Conservation (phyloP, 441 rosid genomes). For the Mallotus repandus region DNA sequence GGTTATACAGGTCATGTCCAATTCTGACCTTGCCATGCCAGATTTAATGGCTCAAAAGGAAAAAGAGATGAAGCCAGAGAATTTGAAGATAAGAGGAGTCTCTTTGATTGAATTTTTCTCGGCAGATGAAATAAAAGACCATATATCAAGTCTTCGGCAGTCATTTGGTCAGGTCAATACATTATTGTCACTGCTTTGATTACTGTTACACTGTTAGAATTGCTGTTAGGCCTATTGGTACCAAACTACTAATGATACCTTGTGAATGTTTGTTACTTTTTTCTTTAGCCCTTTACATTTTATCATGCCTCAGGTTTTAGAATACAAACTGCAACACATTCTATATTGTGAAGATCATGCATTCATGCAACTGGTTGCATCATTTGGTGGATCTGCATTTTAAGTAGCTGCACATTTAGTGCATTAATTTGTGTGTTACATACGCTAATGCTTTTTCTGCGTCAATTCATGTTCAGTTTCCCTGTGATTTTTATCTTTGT, state of each 20-base stretch:
- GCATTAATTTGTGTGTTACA: conserved; percentile 10
- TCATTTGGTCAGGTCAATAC: conserved; percentile 43
- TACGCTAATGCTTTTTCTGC: not conserved
- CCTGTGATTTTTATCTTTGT: not conserved
- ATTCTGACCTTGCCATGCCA: conserved; percentile 19
- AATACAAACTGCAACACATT: not conserved
- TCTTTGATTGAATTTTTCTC: conserved; percentile 60
- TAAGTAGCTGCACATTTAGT: not conserved
- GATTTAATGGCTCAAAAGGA: conserved; percentile 19
- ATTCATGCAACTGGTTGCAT: not conserved
- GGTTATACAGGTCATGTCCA: conserved; percentile 10
- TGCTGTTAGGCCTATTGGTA: not conserved
- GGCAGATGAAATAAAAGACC: conserved; percentile 51
- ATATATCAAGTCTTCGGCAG: conserved; percentile 49
- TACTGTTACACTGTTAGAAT: not conserved
- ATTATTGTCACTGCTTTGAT: conserved; percentile 4
- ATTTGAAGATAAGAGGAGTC: conserved; percentile 32
- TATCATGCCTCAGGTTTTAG: not conserved
- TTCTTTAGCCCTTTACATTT: not conserved
- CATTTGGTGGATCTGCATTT: not conserved
- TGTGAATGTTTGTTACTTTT: not conserved
- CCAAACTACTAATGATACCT: not conserved
- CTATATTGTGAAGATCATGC: not conserved
- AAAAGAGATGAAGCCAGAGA: conserved; percentile 22
- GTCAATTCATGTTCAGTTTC: not conserved